Evolutionary conservation across 768 basidiomycete species (phyloP).

Genomic region (Tylopilus rubrobrunneus): DNA sequence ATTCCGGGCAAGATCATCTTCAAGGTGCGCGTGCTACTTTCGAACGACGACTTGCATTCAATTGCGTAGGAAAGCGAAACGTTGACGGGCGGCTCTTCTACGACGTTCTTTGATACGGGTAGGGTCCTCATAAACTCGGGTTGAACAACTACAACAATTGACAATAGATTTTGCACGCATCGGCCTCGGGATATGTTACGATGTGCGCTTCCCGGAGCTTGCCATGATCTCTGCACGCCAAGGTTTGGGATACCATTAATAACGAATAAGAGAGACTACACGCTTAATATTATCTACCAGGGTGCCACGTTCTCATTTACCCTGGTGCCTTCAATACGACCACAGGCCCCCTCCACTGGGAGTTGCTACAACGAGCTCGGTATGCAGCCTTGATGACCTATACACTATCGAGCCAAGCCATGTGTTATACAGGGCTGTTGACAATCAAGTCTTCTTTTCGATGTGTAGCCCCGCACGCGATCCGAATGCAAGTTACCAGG

Average conservation of each 20-base stretch:
- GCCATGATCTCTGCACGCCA: conserved; percentile 85
- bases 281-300: conserved; percentile 35
- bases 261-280: background rate
- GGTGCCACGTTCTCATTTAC: conserved; percentile 85
- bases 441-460: conserved; percentile 94
- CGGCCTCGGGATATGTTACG: conserved; percentile 95
- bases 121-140: conserved; percentile 1
- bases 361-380: conserved; percentile 83
- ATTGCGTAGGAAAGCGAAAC: conserved; percentile 77
- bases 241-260: conserved; percentile 43
- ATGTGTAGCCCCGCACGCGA: conserved; percentile 97
- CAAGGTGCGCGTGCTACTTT: conserved; percentile 49
- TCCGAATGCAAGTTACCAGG: conserved; percentile 78
- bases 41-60: background rate
- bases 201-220: conserved; percentile 91
- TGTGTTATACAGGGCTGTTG: conserved; percentile 66
- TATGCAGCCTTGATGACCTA: conserved; percentile 22
- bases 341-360: conserved; percentile 96
- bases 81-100: conserved; percentile 66
- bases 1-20: conserved; percentile 90
- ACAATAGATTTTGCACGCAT: conserved; percentile 88
- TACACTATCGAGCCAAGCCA: conserved; percentile 5
- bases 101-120: conserved; percentile 90
- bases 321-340: conserved; percentile 95
- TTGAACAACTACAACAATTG: background rate